phyloP scores from a whole-genome alignment of 495 filamentous ascomycete genomes.

The Xylaria flabelliformis region DNA sequence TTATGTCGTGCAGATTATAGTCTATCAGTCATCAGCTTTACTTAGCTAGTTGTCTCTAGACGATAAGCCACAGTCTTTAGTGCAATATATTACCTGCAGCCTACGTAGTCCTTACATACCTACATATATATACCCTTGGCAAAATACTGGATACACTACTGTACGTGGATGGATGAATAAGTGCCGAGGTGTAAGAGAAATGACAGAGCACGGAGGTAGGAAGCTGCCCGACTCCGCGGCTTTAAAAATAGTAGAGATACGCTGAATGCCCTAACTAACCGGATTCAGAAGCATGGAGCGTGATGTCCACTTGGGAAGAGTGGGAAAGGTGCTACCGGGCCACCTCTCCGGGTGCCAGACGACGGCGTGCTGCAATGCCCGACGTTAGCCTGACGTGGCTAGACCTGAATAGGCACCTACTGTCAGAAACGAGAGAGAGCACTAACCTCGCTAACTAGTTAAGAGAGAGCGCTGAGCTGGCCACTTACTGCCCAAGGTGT shows the following conservation, averaged over 20 bases:
- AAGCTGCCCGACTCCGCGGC: not conserved
- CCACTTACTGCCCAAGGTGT: not conserved
- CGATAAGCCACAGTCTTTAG: not conserved
- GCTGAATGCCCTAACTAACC: not conserved
- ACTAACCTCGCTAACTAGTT: too few species aligned
- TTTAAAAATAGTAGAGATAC: not conserved
- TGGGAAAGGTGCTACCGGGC: not conserved
- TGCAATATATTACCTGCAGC: not conserved
- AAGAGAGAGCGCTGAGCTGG: not conserved
- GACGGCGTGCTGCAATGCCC: not conserved
- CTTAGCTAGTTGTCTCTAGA: not conserved
- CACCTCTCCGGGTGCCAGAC: not conserved
- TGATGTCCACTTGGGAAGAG: not conserved
- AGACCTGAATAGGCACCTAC: not conserved
- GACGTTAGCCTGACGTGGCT: not conserved
- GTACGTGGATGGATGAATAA: not conserved
- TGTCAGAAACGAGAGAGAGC: too few species aligned
- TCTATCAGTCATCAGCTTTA: not conserved
- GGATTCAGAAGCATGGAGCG: slow-evolving; percentile 1
- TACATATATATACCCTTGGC: too few species aligned
- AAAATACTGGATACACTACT: too few species aligned
- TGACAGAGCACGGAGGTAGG: too few species aligned
- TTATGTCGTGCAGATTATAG: not conserved
- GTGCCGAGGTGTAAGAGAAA: not conserved
- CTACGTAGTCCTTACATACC: too few species aligned